Evolutionary conservation across 306 rosid genomes (phyloP), one percentile per base, ranked within the genome.

Genomic region (Vigna unguiculata): DNA sequence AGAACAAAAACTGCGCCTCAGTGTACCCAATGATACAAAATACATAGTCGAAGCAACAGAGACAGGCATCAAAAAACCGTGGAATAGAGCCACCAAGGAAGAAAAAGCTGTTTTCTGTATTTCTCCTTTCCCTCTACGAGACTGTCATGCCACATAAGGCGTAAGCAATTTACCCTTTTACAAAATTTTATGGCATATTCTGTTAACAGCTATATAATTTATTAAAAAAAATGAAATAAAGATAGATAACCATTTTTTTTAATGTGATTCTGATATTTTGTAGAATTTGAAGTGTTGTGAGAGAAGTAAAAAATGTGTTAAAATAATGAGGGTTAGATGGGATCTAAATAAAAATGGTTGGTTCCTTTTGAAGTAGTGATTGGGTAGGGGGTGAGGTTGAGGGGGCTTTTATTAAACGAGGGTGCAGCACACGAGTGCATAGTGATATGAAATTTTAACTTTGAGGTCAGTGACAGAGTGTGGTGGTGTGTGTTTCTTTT

Each of bases 391-490:
- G 7, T 20, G 12, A 51, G 1, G 1, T 51, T n/a, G 57, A 48
- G 3, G 38, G 28, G 64, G 4, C 40, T 60, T 60, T 60, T 30
- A 58, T 30, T 28, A 60, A 60, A 16, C 22, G 22, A 60, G 3
- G 13, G 13, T 16, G 68, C 68, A 61, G 47, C 68, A 61, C 68
- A 61, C 68, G 68, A n/a, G 68, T 61, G 64, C 34, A 55, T 6
- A 5, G 60, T 54, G 7, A 11, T 1, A 54, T 1, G 40, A 25
- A 58, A 25, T 58, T 25, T 58, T 10, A 55, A 22, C 34, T 55
- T 54, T 55, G 34, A 22, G 62, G 62, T 55, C 32, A 55, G 62
- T 57, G 36, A 57, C 63, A 57, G n/a, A 22, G 63, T 24, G 63
- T 24, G n/a, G 28, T 57, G 28, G 17, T 57, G 63, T 57, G 63